Evolutionary conservation across 371 early-diverging fungal species (phyloP).

Genomic region (Parasitella parasitica): DNA sequence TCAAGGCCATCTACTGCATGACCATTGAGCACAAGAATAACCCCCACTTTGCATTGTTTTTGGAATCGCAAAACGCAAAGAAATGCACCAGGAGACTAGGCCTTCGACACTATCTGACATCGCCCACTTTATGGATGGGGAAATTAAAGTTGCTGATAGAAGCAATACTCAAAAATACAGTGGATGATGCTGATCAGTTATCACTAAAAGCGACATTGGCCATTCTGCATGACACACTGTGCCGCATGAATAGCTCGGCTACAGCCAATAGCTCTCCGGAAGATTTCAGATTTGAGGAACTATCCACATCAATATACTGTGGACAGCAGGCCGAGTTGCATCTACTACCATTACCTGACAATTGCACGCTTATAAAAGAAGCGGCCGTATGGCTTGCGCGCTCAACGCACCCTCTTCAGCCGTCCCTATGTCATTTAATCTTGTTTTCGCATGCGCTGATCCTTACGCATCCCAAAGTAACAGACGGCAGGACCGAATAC

Average conservation of each 20-base stretch:
- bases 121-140: conserved; percentile 39
- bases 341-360: conserved; percentile 9
- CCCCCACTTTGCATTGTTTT: conserved; percentile 17
- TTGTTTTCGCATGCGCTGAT: conserved; percentile 40
- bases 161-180: conserved; percentile 35
- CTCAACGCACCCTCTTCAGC: conserved; percentile 25
- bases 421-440: conserved; percentile 27
- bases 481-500: conserved; percentile 17
- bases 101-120: conserved; percentile 32
- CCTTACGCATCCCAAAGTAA: conserved; percentile 23
- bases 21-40: conserved; percentile 24
- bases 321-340: neutral
- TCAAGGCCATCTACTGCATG: conserved; percentile 12
- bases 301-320: conserved; percentile 19
- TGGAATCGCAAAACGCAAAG: conserved; percentile 19
- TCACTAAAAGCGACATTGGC: conserved; percentile 26
- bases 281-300: conserved; percentile 27
- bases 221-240: conserved; percentile 25
- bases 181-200: conserved; percentile 26
- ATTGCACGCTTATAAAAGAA: conserved; percentile 23
- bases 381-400: conserved; percentile 25
- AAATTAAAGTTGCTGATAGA: conserved; percentile 29
- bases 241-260: conserved; percentile 33
- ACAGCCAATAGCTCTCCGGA: conserved; percentile 3
- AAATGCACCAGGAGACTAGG: conserved; percentile 32